A percentile compares a stretch with the other conserved stretches of the same genome.
Conservation (phyloP, 1,284 basidiomycete species). For the Fomitiporia mediterranea region DNA sequence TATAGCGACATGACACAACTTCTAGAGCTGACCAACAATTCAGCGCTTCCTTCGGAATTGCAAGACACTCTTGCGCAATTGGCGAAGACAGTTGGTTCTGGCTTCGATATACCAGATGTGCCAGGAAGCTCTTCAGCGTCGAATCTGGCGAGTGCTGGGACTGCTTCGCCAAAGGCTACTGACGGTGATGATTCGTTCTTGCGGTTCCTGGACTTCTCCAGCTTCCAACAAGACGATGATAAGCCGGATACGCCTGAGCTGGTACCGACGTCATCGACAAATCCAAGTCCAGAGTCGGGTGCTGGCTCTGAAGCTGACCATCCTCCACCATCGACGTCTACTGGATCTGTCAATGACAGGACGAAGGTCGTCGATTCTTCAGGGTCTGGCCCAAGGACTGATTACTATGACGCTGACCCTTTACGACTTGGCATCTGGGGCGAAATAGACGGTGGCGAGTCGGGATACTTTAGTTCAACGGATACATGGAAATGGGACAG, state of each 20-base stretch:
- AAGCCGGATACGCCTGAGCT: constrained; percentile 70
- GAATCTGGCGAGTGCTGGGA: constrained; percentile 22
- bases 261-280: constrained; percentile 58
- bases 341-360: constrained; percentile 28
- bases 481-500: constrained; percentile 71
- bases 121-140: neutral
- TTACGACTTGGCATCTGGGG: constrained; percentile 57
- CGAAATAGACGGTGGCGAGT: constrained; percentile 72
- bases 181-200: constrained; percentile 32
- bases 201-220: constrained; percentile 64
- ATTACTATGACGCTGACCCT: constrained; percentile 34
- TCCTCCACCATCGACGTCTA: constrained; percentile 27
- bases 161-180: constrained; percentile 34
- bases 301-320: constrained; percentile 48
- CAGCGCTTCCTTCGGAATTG: constrained; percentile 45
- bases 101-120: constrained; percentile 35
- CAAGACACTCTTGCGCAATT: constrained; percentile 58
- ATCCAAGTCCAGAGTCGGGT: constrained; percentile 63
- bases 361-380: constrained; percentile 43
- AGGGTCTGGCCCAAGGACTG: constrained; percentile 22
- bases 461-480: constrained; percentile 55
- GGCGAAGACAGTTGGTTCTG: constrained; percentile 46
- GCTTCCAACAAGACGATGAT: constrained; percentile 43
- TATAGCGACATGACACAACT: constrained; percentile 59
- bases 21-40: constrained; percentile 43